phyloP scores from a whole-genome alignment of 352 stramenopile genomes.

The Thraustotheca clavata region DNA sequence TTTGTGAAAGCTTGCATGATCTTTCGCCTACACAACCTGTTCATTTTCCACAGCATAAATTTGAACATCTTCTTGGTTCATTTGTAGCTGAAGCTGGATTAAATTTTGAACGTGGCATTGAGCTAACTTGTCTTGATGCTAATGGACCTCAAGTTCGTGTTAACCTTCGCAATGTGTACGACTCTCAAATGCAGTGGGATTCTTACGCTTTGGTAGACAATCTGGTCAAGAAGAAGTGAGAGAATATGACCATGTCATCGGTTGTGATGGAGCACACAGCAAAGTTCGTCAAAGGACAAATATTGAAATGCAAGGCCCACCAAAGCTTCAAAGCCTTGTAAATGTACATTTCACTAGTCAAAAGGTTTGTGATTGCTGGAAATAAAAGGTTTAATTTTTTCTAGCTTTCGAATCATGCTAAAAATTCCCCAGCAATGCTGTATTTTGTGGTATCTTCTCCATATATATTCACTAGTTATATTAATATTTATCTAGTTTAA shows the following conservation, averaged over 20 bases:
- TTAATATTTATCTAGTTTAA: conserved; percentile 40
- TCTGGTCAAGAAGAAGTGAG: conserved; percentile 33
- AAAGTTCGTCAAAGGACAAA: conserved; percentile 54
- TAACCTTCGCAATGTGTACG: conserved; percentile 43
- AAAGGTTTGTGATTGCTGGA: conserved; percentile 23
- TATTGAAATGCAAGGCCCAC: conserved; percentile 61
- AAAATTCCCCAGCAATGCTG: conserved; percentile 85
- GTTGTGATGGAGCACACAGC: conserved; percentile 87
- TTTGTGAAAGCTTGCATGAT: neutral
- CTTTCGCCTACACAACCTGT: conserved; percentile 75
- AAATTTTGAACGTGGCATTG: conserved; percentile 48
- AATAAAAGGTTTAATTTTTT: conserved; percentile 13
- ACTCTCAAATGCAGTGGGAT: conserved; percentile 24
- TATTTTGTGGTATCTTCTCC: conserved; percentile 82
- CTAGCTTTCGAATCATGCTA: conserved; percentile 38
- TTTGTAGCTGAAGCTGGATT: conserved; percentile 41
- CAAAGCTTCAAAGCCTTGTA: conserved; percentile 86
- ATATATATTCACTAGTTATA: neutral
- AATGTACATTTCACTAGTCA: conserved; percentile 92
- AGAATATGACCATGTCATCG: conserved; percentile 79
- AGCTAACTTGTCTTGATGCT: conserved; percentile 32
- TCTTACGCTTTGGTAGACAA: conserved; percentile 30
- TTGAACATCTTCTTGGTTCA: conserved; percentile 51
- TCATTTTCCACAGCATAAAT: conserved; percentile 80
- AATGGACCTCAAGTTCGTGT: conserved; percentile 25